phyloP scores from a whole-genome alignment of 306 rosid genomes.

The Prunus kanzakura region DNA sequence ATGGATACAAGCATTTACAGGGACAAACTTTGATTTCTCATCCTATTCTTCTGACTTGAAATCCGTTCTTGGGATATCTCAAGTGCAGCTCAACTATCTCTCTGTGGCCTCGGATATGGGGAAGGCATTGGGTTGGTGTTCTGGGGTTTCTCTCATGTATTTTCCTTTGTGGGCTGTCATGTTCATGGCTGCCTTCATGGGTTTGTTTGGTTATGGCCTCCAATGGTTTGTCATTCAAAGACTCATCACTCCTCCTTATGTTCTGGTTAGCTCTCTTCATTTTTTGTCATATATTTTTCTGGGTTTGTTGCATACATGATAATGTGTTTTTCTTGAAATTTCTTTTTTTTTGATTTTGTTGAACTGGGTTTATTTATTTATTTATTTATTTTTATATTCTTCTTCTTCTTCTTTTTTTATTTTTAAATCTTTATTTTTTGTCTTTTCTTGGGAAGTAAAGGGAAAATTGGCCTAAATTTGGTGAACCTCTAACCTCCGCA shows the following conservation, averaged over 20 bases:
- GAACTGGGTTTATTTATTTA: neutral
- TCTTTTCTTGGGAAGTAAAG: neutral
- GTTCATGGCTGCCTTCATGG: slow-evolving; percentile 47
- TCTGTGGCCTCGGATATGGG: slow-evolving; percentile 79
- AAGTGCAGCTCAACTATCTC: slow-evolving; percentile 61
- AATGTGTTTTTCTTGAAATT: neutral
- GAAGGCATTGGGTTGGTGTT: slow-evolving; percentile 70
- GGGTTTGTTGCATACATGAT: neutral
- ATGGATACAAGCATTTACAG: slow-evolving; percentile 75
- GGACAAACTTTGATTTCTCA: slow-evolving; percentile 78
- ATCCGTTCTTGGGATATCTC: slow-evolving; percentile 53
- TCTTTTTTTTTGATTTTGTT: neutral
- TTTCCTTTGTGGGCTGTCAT: slow-evolving; percentile 57
- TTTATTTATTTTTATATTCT: neutral
- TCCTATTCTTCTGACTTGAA: slow-evolving; percentile 61
- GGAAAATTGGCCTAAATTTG: neutral
- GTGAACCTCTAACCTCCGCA: slow-evolving; percentile 29
- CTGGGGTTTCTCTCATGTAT: slow-evolving; percentile 48
- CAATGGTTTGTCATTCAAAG: slow-evolving; percentile 60
- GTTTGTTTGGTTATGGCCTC: slow-evolving; percentile 57
- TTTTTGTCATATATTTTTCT: neutral
- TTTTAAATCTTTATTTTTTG: neutral
- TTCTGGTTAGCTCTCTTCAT: slow-evolving; percentile 35
- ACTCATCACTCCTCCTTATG: slow-evolving; percentile 51
- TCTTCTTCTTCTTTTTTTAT: neutral